Percentiles rank a stretch among this genome's conserved stretches.
Conservation (phyloP, 2,329 filamentous ascomycete species). For the Macrophomina phaseolina region DNA sequence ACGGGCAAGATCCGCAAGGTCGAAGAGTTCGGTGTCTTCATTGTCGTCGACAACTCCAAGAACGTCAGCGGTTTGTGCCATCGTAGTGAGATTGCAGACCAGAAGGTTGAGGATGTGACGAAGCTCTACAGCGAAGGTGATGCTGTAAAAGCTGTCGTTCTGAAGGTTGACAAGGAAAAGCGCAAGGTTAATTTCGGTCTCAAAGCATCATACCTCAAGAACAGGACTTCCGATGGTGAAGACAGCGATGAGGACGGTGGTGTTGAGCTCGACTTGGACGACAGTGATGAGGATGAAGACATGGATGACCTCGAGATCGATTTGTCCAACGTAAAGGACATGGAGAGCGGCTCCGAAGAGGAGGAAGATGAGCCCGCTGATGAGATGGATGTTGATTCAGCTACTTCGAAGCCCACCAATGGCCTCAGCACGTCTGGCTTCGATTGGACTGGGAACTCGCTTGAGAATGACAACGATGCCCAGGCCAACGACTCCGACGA, state of each 20-base stretch:
- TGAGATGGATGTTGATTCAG: conserved; percentile 46
- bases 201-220: conserved; percentile 88
- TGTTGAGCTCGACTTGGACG: conserved; percentile 55
- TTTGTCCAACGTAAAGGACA: conserved; percentile 51
- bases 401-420: conserved; percentile 40
- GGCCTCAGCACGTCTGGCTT: conserved; percentile 78
- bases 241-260: conserved; percentile 49
- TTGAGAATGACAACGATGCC: conserved; percentile 58
- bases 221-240: conserved; percentile 61
- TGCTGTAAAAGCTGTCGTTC: conserved; percentile 86
- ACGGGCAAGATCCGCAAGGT: conserved; percentile 93
- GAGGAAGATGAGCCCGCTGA: conserved; percentile 53
- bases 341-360: conserved; percentile 34
- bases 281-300: conserved; percentile 46
- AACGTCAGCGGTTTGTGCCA: conserved; percentile 95
- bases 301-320: conserved; percentile 50
- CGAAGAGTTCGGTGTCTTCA: conserved; percentile 93
- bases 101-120: conserved; percentile 75
- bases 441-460: conserved; percentile 78
- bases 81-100: conserved; percentile 86
- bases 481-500: conserved; percentile 59
- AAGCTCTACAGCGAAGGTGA: conserved; percentile 92
- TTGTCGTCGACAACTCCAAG: conserved; percentile 82
- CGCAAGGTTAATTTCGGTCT: conserved; percentile 86
- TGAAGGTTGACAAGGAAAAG: conserved; percentile 76